These are phyloP conservation scores for Plasmodium inui DNA, from an alignment of 169 alveolate species.

Conservation along the genomic window DNA sequence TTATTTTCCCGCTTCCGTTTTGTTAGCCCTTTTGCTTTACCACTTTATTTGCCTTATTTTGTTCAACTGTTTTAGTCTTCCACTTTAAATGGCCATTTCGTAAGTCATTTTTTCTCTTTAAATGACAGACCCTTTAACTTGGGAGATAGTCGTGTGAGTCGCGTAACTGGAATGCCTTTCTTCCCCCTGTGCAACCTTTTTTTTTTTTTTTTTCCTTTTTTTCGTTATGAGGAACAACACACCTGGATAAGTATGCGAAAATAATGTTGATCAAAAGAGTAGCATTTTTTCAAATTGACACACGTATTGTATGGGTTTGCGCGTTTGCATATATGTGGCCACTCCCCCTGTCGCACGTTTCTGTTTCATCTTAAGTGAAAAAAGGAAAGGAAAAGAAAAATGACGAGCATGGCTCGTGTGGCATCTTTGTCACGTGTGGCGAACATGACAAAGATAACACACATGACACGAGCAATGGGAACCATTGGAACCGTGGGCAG, in stretches of 20 bases:
- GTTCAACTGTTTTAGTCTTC: neutral
- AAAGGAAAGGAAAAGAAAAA: neutral
- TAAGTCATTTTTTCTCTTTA: neutral
- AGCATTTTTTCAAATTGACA: neutral
- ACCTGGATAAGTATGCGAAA: neutral
- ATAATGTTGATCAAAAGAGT: neutral
- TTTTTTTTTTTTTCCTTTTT: neutral
- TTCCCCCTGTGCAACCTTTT: neutral
- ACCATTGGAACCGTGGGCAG: neutral
- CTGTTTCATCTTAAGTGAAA: neutral
- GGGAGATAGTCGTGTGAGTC: neutral
- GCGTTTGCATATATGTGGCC: neutral
- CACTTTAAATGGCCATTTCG: neutral
- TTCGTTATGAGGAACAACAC: neutral
- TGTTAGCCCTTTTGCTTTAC: neutral
- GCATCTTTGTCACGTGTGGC: constrained; percentile 5
- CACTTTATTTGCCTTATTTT: neutral
- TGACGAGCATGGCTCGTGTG: neutral
- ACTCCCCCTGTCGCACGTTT: neutral
- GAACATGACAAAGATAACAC: constrained; percentile 6
- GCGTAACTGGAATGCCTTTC: neutral
- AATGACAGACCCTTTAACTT: neutral
- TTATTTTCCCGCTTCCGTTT: neutral
- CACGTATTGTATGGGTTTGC: neutral
- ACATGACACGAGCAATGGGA: neutral